Evolutionary conservation across 495 filamentous ascomycete species (phyloP).

Genomic region (Lepraria neglecta): DNA sequence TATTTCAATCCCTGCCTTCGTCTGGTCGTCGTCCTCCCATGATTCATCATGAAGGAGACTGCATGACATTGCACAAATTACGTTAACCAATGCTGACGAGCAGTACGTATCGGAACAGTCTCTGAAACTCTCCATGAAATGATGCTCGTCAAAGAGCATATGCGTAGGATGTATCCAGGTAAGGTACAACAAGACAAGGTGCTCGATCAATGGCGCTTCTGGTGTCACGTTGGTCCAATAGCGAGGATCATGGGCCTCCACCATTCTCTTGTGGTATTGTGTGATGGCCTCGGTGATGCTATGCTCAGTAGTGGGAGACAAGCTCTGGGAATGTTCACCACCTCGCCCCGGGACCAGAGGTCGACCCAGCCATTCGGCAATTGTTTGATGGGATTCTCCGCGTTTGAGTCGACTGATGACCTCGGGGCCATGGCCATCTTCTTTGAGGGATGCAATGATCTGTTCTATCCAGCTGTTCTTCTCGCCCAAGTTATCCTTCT

Average conservation of each 20-base stretch:
- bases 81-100: conserved; percentile 36
- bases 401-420: conserved; percentile 31
- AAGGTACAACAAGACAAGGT: conserved; percentile 40
- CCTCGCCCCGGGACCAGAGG: not conserved
- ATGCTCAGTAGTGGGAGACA: conserved; percentile 22
- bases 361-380: conserved; percentile 33
- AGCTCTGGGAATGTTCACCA: conserved; percentile 11
- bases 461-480: conserved; percentile 32
- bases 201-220: conserved; percentile 30
- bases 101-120: conserved; percentile 33
- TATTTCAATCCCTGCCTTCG: conserved; percentile 2
- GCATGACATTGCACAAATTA: conserved; percentile 40
- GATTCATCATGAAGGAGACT: conserved; percentile 28
- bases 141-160: conserved; percentile 37
- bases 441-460: conserved; percentile 32
- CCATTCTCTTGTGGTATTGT: conserved; percentile 7
- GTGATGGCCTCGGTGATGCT: conserved; percentile 20
- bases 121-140: conserved; percentile 28
- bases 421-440: conserved; percentile 32
- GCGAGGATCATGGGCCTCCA: conserved; percentile 13
- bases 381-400: conserved; percentile 31
- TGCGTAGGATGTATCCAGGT: conserved; percentile 41
- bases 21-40: conserved; percentile 12
- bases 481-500: conserved; percentile 21
- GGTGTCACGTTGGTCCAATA: conserved; percentile 35